Evolutionary conservation across 257 asterid genomes (phyloP), one percentile per base, ranked within the genome.

Genomic region (Nicotiana attenuata): DNA sequence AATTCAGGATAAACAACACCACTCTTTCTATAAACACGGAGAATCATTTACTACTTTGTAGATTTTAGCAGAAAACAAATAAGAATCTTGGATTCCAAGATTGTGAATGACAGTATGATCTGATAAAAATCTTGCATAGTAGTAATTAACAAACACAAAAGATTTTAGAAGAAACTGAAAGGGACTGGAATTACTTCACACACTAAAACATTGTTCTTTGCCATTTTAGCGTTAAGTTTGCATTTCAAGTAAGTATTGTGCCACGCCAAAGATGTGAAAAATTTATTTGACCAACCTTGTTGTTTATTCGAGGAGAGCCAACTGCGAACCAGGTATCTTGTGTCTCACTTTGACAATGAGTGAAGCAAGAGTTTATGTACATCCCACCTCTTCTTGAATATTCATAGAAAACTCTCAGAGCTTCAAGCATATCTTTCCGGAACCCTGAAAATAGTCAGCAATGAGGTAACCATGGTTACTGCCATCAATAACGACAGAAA

Each of bases 341-440:
- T 3, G 82, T 45, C 85, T 96, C 99, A 60, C 94, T 94, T 85
- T 96, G 99, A 88, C 99, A 96, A 87, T 96, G 98, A 76, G 95
- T 91, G 65, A 96, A 96, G 83, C 99, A 96, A 45, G 99, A 96
- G 85, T 96, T 94, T 85, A 96, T 88, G 67, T 80, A 96, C 95
- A 96, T 88, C 65, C 99, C 99, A 77, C 97, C 97, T 76, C 96
- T 89, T 69, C 91, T 86, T 47, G 99, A 89, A 89, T 89, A 82
- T 33, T 29, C 19, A 35, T 86, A 88, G 88, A 93, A 90, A 71
- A 66, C 86, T 31, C 82, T 80, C 87, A 94, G 80, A 13, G 91
- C 88, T 64, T 83, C 78, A 69, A 96, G 93, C 98, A 96, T 94
- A 86, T 92, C 89, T 52, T 63, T 89, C 83, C 99, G 88, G 88